phyloP scores from a whole-genome alignment of 306 rosid species.

The Pyrus bretschneideri region DNA sequence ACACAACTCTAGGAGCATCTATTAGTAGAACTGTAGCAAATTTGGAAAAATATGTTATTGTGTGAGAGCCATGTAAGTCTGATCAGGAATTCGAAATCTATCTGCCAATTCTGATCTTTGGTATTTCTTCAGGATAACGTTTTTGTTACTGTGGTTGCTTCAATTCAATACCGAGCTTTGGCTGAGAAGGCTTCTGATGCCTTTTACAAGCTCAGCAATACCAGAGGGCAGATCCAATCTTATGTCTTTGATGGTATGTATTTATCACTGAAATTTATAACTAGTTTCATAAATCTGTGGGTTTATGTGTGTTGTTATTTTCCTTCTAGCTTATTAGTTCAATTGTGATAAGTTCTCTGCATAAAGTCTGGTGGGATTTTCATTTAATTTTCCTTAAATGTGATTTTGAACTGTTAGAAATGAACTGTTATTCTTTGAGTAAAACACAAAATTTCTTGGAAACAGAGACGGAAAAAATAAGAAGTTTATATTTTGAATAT shows the following conservation, averaged over 20 bases:
- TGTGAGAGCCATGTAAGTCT: background rate
- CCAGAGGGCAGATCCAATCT: constrained; percentile 50
- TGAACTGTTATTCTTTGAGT: background rate
- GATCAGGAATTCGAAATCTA: background rate
- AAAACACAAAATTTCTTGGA: background rate
- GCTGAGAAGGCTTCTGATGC: constrained; percentile 47
- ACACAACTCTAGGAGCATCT: background rate
- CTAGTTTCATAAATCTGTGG: background rate
- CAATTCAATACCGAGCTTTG: constrained; percentile 49
- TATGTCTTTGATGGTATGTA: constrained; percentile 52
- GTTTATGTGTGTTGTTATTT: background rate
- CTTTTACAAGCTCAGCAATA: constrained; percentile 51
- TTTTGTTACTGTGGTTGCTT: constrained; percentile 53
- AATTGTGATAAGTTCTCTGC: too few species aligned
- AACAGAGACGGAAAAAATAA: background rate
- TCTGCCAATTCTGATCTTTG: constrained; percentile 7
- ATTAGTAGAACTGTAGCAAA: background rate
- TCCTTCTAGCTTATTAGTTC: background rate
- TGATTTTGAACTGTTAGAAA: background rate
- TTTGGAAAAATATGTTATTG: background rate
- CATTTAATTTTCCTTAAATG: background rate
- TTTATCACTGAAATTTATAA: background rate
- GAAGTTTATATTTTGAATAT: background rate
- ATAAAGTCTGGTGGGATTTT: background rate
- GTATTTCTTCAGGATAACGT: constrained; percentile 40